Evolutionary conservation across 1,284 basidiomycete species (phyloP), one percentile per base, ranked within the genome.

Genomic region (Malassezia sympodialis): DNA sequence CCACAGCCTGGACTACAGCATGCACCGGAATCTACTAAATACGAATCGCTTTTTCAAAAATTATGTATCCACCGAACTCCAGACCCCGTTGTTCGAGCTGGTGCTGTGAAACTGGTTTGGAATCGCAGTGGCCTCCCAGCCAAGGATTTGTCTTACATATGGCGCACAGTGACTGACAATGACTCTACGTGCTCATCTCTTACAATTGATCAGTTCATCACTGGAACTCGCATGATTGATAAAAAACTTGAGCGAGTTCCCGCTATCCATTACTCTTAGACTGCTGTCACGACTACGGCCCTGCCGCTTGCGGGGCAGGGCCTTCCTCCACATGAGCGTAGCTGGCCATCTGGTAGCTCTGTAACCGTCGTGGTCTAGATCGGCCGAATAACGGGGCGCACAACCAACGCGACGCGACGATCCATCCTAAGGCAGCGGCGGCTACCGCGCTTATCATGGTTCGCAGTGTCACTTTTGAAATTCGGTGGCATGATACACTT

Each of bases 401-500:
- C 17, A 3, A 15, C 24, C n/a, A 8, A 32, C 28, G 43, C 43
- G 17, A 32, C 43, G 39, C 31, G 32, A 43, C 40, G 41, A 27
- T 23, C 8, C 24, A 14, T 30, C 47, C 47, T 17, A 14, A 19
- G 17, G 28, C 17, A 35, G 17, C 41, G 41, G 23, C 15, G 24
- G 41, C 41, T 14, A 26, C 32, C n/a, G 41, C 34, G 41, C 44
- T 39, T 34, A 63, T 14, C 55, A 72, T 73, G 70, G 69, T 73
- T 11, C 68, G 68, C 50, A 67, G 68, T 34, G 64, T 67, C 52
- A 72, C 72, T 19, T 72, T 73, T 53, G 72, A 73, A 53, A 72
- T 73, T 49, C 60, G 70, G 40, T 74, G 72, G 72, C 72, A 74
- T 41, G 67, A 74, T 53, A 72, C 66, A 42, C 63, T 71, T 48